Percentiles rank a stretch among this genome's conserved stretches.
Evolutionary conservation across 179 eudicot genomes (phyloP).

Genomic region (Beta macrorhiza): DNA sequence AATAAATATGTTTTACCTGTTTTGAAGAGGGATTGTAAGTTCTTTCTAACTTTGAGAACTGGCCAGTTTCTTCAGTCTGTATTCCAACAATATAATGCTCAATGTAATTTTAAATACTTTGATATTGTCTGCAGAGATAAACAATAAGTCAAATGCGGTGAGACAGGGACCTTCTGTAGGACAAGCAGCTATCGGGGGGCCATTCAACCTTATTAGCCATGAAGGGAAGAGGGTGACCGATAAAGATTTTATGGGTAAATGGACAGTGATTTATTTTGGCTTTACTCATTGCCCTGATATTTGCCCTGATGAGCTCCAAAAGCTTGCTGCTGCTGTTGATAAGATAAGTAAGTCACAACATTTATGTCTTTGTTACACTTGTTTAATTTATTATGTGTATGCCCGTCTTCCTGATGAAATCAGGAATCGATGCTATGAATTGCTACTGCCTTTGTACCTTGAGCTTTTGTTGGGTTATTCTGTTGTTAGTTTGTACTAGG

Average conservation of each 20-base stretch:
- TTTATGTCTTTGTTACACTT: background rate
- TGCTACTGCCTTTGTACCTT: background rate
- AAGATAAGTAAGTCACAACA: slow-evolving; percentile 70
- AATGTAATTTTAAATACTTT: background rate
- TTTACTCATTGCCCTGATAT: slow-evolving; percentile 98
- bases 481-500: background rate
- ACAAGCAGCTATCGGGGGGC: slow-evolving; percentile 93
- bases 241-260: slow-evolving; percentile 74
- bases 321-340: slow-evolving; percentile 84
- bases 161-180: slow-evolving; percentile 94
- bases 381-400: background rate
- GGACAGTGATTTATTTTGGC: slow-evolving; percentile 89
- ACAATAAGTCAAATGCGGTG: slow-evolving; percentile 60
- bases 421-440: background rate
- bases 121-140: slow-evolving; percentile 53
- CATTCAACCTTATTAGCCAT: slow-evolving; percentile 78
- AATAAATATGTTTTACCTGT: background rate
- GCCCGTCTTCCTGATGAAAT: background rate
- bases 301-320: slow-evolving; percentile 93
- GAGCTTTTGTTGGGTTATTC: background rate
- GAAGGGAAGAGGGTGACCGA: slow-evolving; percentile 77
- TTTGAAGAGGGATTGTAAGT: background rate
- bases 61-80: background rate
- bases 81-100: background rate
- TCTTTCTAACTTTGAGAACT: background rate